Evolutionary conservation across 257 asterid genomes (phyloP), one percentile per base, ranked within the genome.

Genomic region (Apocynum venetum): DNA sequence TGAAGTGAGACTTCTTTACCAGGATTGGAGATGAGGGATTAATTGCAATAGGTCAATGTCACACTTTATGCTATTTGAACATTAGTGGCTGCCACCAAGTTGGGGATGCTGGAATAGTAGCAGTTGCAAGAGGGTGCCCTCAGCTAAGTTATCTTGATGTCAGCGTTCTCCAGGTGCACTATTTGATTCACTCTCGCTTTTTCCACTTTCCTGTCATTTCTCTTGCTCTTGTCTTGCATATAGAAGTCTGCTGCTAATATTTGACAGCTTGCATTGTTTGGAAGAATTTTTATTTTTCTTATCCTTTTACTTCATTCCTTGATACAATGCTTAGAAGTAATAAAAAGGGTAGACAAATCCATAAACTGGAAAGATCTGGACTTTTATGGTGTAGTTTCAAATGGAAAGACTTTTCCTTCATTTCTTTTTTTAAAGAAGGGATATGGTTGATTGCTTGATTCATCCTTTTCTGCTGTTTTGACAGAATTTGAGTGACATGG

Each of bases 71-170:
- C 65, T 88, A 86, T 79, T 77, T 94, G 85, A 91, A 94, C 82
- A 96, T 94, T 67, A 94, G 96, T 77, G 98, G 98, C 72, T 94
- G 97, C 85, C 89, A 89, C 77, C 87, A 89, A 79, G 89, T 94
- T 60, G 91, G 97, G 52, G 93, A 94, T 89, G 90, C 85, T 83
- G 98, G 98, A 81, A 87, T 94, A 68, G 82, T 85, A 72, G 97
- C 98, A 70, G 81, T 92, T 81, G 97, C 96, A 55, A 87, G 89
- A 85, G 97, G 97, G 70, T 87, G 93, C 84, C 97, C 97, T 71
- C 88, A 83, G 81, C 96, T 94, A 78, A 87, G 78, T 79, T 89
- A 83, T 82, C 86, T 94, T 84, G 98, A 94, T 81, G 89, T 89
- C 17, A 94, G 97, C 73, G 95, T 94, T 65, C 95, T 94, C 76